Evolutionary conservation across 768 basidiomycete genomes (phyloP), one percentile per base, ranked within the genome.

Genomic region (Rhodotorula graminis): DNA sequence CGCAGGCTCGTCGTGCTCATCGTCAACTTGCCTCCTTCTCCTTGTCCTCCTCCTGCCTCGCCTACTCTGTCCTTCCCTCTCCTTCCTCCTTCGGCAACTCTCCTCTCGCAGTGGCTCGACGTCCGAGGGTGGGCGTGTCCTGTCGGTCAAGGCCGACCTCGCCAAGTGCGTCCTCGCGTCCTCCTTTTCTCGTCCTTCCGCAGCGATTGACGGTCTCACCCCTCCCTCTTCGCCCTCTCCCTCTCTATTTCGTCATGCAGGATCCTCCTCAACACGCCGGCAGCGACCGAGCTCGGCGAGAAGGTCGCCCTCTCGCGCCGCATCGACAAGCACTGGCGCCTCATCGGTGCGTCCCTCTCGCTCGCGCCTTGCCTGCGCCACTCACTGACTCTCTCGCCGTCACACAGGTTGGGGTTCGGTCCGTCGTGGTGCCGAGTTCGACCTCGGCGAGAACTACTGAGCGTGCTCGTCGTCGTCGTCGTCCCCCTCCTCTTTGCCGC

Each of bases 241-340:
- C 27, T 53, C 52, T 31, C 53, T 12, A 11, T n/a, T 3, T 60
- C 29, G 49, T 12, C 57, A 5, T 63, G 25, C 56, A 93, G 92
- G 84, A 94, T 95, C 70, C 89, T 93, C 77, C 83, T 98, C 67
- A 97, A 93, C 44, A 89, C 89, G 3, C 96, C 96, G 0, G 93
- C 93, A 16, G 97, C 96, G 81, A 95, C 93, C 42, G 93, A 97
- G 81, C 86, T 96, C 49, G 93, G 92, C 21, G 96, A 99, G 83
- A 98, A 98, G 85, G 95, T 99, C 49, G 96, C 95, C 6, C 82
- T 98, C 56, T 92, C 90, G 44, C 85, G 95, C 70, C 86, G 95
- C 76, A 96, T 98, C 76, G 95, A 97, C 83, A 96, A 96, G 68
- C 78, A 77, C 50, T 77, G 77, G 78, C 72, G 76, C 12, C 61